Evolutionary conservation across 208 protist species (phyloP).

Genomic region (Trichomonas vaginalis): DNA sequence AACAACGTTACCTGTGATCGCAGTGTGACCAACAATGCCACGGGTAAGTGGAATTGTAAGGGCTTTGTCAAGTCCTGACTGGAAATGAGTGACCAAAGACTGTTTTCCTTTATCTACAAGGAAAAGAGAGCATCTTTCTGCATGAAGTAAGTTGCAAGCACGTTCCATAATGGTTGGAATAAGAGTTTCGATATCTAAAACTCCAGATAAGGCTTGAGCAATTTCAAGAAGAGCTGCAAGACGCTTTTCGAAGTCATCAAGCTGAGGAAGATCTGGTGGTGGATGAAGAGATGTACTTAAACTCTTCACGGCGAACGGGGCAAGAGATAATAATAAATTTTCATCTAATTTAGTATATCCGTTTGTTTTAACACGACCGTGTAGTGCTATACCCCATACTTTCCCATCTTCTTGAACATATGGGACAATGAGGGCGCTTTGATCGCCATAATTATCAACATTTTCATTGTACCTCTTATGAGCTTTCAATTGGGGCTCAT

Average conservation of each 20-base stretch:
- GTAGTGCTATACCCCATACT: neutral
- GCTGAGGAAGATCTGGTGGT: neutral
- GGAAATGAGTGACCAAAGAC: neutral
- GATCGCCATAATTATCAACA: neutral
- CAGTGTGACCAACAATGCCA: constrained; percentile 28
- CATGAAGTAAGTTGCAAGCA: neutral
- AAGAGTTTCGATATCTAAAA: neutral
- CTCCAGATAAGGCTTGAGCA: neutral
- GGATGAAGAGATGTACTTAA: neutral
- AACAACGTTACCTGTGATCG: constrained; percentile 29
- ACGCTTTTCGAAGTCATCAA: neutral
- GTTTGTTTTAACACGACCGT: neutral
- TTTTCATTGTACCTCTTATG: neutral
- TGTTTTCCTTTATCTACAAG: neutral
- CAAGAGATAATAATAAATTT: neutral
- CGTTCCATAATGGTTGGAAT: neutral
- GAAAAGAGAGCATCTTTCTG: neutral
- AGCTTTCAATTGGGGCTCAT: neutral
- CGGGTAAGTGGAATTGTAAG: neutral
- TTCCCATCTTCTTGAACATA: neutral
- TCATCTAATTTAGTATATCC: neutral
- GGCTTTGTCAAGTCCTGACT: neutral
- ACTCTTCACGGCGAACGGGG: neutral
- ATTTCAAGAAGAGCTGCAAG: neutral
- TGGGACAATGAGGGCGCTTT: neutral